Base-by-base conservation (phyloP, 352 stramenopile species). In the Lagenidium sp. region DNA sequence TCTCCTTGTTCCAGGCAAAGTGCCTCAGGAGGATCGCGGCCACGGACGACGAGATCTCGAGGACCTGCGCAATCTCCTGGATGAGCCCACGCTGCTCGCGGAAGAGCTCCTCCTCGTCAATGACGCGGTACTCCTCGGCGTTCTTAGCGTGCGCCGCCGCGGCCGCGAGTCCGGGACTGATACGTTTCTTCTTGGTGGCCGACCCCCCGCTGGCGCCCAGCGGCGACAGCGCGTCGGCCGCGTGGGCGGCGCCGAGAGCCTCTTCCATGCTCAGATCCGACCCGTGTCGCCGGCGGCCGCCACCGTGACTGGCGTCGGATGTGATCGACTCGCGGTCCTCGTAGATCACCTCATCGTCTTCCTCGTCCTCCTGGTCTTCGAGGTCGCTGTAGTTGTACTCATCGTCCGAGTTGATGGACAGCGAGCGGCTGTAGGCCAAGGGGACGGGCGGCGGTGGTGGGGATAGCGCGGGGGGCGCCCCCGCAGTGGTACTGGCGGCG, bases 1-100 rank as follows among this genome's bases (percentile, higher is more conserved):
- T 88, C 55, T 96, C 83, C 60, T 95, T 93, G 64, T 94, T 85
- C 85, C 85, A 96, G 18, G 65, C 60, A 55, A 82, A 90, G 50
- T 93, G 69, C 16, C 82, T 78, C 60, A 96, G 57, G 32, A 96
- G 56, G 36, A 95, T 65, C 0, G 73, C 73, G 7, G 76, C 74
- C 12, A 83, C 58, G 11, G 76, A 59, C 11, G 41, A 36, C 34
- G 74, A 65, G 20, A 82, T 73, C 65, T 91, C 69, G n/a, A 94
- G 48, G 39, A 94, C 70, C 32, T 84, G 68, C 22, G 79, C 59
- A 41, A 90, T 84, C 47, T 94, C 81, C 28, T 58, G 36, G 10
- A 94, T 75, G 4, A 89, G 57, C 26, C 59, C 41, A 15, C 56
- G 51, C 47, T 89, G 72, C 43, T 94, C 74, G 24, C 58, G 50